Base-by-base conservation (phyloP, 805 yeast genomes). In the Wickerhamomyces hampshirensis region DNA sequence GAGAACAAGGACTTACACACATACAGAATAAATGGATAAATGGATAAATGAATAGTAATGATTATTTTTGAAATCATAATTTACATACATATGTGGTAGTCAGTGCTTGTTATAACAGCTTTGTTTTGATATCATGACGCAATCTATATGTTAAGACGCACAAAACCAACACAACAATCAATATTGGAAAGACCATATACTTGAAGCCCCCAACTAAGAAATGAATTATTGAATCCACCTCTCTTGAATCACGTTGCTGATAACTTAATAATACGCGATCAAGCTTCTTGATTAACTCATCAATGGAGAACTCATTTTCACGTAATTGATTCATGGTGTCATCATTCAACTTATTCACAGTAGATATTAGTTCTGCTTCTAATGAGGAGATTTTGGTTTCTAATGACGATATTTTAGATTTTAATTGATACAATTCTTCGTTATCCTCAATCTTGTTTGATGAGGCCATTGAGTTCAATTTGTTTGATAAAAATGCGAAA, bases 91-190 rank as follows among this genome's bases (percentile, higher is more conserved):
- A n/a, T n/a, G n/a, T n/a, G n/a, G n/a, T n/a, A n/a, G n/a, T n/a
- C n/a, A n/a, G n/a, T n/a, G 24, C 7, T 21, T 21, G 11, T 58
- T 53, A 77, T 38, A 78, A 63, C 30, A 79, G 62, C 44, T 79
- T 79, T 7, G 80, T 63, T 47, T 75, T 78, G 38, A 79, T 75
- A 44, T 79, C 84, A 44, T 66, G 74, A 60, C 83, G 72, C 29
- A 79, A 58, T 51, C 75, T 67, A 53, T 68, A 70, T 16, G 76
- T 67, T 42, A 73, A 62, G 24, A 69, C 55, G 14, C 71, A 63
- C 37, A 76, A 59, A 2, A 65, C 57, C 4, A 66, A 43, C 18
- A 50, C 41, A 5, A 47, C 36, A 6, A 53, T 13, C 27, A 57
- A 35, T 16, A 56, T 39, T 14, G 59, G 51, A 9, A 55, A 28